Evolutionary conservation across 441 rosid genomes (phyloP).

Genomic region (Croton laevigatus): DNA sequence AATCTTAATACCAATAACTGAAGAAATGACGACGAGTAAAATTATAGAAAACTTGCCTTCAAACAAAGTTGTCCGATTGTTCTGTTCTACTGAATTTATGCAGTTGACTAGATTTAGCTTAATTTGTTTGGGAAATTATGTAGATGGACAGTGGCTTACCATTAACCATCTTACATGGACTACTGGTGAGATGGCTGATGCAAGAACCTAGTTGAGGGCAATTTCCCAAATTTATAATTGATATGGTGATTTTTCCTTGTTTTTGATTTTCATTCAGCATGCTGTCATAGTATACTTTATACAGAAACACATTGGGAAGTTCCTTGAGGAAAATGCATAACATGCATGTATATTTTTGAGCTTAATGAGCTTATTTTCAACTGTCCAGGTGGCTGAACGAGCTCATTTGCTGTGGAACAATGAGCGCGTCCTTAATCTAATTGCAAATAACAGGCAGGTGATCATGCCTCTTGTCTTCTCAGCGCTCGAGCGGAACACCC

Average conservation of each 20-base stretch:
- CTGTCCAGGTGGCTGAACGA: conserved; percentile 70
- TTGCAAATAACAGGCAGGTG: conserved; percentile 48
- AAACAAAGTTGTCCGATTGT: too few relatives aligned
- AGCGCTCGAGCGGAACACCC: conserved; percentile 56
- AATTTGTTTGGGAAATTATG: not conserved
- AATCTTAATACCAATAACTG: not conserved
- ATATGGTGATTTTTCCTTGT: not conserved
- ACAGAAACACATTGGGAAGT: not conserved
- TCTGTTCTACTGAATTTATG: not conserved
- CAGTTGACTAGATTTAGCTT: not conserved
- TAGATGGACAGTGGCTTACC: too few relatives aligned
- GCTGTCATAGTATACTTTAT: not conserved
- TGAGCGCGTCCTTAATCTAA: conserved; percentile 51
- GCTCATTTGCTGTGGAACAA: conserved; percentile 74
- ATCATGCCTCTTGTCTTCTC: conserved; percentile 55
- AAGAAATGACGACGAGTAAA: not conserved
- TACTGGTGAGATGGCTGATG: too few relatives aligned
- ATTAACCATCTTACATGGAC: too few relatives aligned
- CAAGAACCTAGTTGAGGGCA: too few relatives aligned
- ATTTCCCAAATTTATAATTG: not conserved
- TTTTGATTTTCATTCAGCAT: not conserved
- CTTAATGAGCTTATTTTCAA: conserved; percentile 15
- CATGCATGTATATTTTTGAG: not conserved
- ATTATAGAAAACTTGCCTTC: not conserved
- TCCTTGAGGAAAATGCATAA: not conserved